Conservation (phyloP, 495 filamentous ascomycete species). For the Neurospora sp. region DNA sequence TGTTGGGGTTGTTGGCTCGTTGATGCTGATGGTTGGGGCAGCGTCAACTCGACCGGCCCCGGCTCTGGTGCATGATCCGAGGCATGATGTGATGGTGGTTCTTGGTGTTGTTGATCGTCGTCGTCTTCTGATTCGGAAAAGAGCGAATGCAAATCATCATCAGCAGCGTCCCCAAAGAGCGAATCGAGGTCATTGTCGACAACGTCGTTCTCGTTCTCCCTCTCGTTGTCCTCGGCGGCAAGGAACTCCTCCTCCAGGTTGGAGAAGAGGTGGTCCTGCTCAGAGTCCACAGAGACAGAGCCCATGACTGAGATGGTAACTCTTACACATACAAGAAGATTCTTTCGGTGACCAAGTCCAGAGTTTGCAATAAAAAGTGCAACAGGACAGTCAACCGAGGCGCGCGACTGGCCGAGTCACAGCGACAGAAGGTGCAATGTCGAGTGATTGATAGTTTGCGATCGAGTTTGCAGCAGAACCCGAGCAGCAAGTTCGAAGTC, state of each 20-base stretch:
- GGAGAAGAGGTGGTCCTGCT: conserved; percentile 34
- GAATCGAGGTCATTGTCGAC: conserved; percentile 12
- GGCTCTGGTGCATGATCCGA: conserved; percentile 1
- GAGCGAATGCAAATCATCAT: conserved; percentile 12
- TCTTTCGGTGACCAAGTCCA: neutral
- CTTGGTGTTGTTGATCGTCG: conserved; percentile 1
- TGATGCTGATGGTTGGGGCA: neutral
- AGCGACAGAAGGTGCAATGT: neutral
- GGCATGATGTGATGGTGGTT: conserved; percentile 3
- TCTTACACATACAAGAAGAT: neutral
- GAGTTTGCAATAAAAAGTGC: neutral
- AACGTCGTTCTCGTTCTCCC: neutral
- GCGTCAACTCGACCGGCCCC: neutral
- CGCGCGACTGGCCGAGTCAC: neutral
- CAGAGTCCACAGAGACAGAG: conserved; percentile 14
- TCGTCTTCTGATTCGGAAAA: conserved; percentile 10
- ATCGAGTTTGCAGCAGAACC: neutral
- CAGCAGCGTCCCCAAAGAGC: conserved; percentile 13
- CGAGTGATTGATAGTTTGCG: neutral
- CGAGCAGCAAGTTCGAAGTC: neutral
- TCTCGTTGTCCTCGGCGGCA: conserved; percentile 40
- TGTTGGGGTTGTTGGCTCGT: neutral
- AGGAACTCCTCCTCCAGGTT: conserved; percentile 32
- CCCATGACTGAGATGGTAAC: conserved; percentile 20
- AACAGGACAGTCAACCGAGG: neutral